Evolutionary conservation across 2,329 filamentous ascomycete species (phyloP), one percentile per base, ranked within the genome.

Genomic region (Beauveria sp.): DNA sequence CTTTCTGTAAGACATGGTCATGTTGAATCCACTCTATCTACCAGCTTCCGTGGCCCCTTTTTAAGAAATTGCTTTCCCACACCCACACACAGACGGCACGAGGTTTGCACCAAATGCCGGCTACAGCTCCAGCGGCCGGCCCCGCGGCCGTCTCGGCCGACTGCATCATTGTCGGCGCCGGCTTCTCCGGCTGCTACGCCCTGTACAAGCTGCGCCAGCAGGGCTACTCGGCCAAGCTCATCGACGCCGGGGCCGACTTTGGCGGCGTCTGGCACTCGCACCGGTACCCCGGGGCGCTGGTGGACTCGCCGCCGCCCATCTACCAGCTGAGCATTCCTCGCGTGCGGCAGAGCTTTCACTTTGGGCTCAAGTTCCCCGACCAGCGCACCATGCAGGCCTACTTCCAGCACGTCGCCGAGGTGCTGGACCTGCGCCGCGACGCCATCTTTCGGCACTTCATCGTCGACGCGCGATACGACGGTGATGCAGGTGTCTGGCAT

Each of bases 261-360:
- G 78, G 77, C 5, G 77, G 78, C 8, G 72, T 75, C 9, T 80
- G 78, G 78, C 71, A 74, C 60, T 77, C 72, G 71, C 78, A 79
- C 64, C 65, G 69, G 1, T 79, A 78, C 52, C 77, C 77, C 1
- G 77, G 77, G 0, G 74, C 75, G 1, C 69, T 75, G 3, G 75
- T 78, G 20, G 77, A 80, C 55, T 71, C 70, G 1, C 68, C 71
- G 57, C 56, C 60, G 9, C 69, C 71, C 6, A 69, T 71, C 12
- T 77, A 76, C 70, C 70, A 76, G 56, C 69, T 76, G 59, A 70
- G 67, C 2, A 45, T 72, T 8, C 69, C 68, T 0, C 75, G 78
- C 38, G 70, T 78, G 3, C 79, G 72, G 67, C 70, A 75, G 26
- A 72, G 74, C 50, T 84, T 76, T 74, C 73, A 70, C 20, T 83